Evolutionary conservation across 305 asterid species (phyloP).

Genomic region (Fraxinus nigra): DNA sequence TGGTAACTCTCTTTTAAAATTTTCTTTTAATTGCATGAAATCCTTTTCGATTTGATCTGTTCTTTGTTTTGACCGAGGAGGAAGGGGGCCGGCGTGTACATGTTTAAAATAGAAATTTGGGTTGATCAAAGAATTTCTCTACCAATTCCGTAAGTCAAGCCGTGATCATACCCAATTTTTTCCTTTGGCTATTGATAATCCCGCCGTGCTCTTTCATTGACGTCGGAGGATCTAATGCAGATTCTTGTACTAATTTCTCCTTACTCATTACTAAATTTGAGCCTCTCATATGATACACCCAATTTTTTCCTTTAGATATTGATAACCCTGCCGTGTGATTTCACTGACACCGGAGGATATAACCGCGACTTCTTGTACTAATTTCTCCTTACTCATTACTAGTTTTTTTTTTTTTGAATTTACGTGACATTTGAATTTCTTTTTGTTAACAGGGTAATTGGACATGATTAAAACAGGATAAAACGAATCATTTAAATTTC

Average conservation of each 20-base stretch:
- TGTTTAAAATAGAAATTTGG: background rate
- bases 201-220: background rate
- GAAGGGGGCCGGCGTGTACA: background rate
- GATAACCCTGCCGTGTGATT: background rate
- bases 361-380: background rate
- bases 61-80: background rate
- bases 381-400: background rate
- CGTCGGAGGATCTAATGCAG: background rate
- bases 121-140: background rate
- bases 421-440: background rate
- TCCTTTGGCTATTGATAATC: background rate
- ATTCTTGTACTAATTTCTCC: background rate
- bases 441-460: background rate
- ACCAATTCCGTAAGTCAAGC: background rate
- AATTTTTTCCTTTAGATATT: background rate
- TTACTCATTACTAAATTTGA: background rate
- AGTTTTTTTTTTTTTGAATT: background rate
- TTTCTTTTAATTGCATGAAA: background rate
- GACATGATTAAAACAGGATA: background rate
- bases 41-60: constrained; percentile 13
- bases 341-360: background rate
- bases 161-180: background rate
- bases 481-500: background rate
- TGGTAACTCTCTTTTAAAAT: background rate
- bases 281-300: background rate